Conservation (phyloP, 179 eudicot species). For the Kewa caespitosa region DNA sequence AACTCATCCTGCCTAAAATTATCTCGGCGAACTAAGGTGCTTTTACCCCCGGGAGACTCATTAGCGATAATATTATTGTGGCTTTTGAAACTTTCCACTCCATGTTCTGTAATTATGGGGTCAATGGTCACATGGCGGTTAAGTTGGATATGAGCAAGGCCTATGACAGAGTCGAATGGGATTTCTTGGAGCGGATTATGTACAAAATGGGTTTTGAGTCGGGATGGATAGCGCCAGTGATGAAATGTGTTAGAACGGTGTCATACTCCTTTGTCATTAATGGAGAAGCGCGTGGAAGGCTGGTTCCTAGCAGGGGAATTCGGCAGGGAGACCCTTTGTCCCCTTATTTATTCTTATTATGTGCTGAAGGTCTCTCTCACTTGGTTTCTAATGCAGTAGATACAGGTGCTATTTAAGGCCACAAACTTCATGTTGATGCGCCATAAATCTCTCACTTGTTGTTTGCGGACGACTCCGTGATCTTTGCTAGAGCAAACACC, state of each 20-base stretch:
- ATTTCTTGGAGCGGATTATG: background rate
- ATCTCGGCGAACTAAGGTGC: too few relatives aligned
- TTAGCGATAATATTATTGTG: too few relatives aligned
- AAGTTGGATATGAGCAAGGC: background rate
- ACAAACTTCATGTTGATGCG: background rate
- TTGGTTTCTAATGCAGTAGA: background rate
- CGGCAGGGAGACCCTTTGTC: background rate
- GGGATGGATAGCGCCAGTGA: background rate
- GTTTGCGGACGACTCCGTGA: background rate
- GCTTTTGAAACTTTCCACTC: too few relatives aligned
- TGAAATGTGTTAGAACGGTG: background rate
- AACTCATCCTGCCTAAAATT: too few relatives aligned
- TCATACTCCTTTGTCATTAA: background rate
- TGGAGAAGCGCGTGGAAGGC: background rate
- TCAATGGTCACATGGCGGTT: too few relatives aligned
- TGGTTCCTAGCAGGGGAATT: background rate
- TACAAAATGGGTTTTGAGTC: background rate
- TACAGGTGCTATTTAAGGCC: background rate
- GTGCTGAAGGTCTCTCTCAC: background rate
- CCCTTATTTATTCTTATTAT: background rate
- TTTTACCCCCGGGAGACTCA: too few relatives aligned
- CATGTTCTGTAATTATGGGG: too few relatives aligned
- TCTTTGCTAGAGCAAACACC: background rate
- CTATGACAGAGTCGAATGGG: background rate
- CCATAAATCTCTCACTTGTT: background rate